phyloP scores from a whole-genome alignment of 2,329 filamentous ascomycete genomes.

The Lojkania enalia region DNA sequence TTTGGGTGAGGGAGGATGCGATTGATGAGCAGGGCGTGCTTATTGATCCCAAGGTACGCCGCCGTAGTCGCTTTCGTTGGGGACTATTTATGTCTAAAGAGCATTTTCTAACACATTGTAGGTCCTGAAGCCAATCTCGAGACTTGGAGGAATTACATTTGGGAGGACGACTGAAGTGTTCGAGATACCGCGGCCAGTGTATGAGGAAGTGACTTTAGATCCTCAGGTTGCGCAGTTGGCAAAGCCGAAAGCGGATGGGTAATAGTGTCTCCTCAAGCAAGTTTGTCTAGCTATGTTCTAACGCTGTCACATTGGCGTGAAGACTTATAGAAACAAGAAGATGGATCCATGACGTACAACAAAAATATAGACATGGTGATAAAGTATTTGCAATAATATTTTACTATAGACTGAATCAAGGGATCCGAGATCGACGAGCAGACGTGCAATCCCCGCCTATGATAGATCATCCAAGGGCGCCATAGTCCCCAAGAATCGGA shows the following conservation, averaged over 20 bases:
- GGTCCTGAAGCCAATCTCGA: slow-evolving; percentile 73
- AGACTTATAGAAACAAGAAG: too few species aligned
- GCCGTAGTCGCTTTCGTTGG: slow-evolving; percentile 8
- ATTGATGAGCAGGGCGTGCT: slow-evolving; percentile 75
- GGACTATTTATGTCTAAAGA: too few species aligned
- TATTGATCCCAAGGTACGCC: slow-evolving; percentile 69
- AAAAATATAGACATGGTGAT: too few species aligned
- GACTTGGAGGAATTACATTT: slow-evolving; percentile 87
- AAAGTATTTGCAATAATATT: too few species aligned
- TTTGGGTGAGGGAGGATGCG: slow-evolving; percentile 89
- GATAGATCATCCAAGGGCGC: too few species aligned
- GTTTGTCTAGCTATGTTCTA: too few species aligned
- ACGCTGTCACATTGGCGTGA: too few species aligned
- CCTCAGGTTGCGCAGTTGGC: slow-evolving; percentile 62
- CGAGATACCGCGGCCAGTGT: slow-evolving; percentile 68
- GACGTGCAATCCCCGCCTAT: too few species aligned
- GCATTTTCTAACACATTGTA: slow-evolving; percentile 30
- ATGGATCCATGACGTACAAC: too few species aligned
- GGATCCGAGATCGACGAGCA: too few species aligned
- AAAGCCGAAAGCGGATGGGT: slow-evolving; percentile 44
- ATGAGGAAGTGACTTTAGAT: slow-evolving; percentile 49
- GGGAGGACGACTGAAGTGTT: slow-evolving; percentile 68
- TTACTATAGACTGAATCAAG: too few species aligned
- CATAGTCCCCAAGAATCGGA: too few species aligned
- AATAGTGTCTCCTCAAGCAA: slow-evolving; percentile 29